Evolutionary conservation across 108 stramenopile species (phyloP).

Genomic region (Pseudonitzschia multistriata): DNA sequence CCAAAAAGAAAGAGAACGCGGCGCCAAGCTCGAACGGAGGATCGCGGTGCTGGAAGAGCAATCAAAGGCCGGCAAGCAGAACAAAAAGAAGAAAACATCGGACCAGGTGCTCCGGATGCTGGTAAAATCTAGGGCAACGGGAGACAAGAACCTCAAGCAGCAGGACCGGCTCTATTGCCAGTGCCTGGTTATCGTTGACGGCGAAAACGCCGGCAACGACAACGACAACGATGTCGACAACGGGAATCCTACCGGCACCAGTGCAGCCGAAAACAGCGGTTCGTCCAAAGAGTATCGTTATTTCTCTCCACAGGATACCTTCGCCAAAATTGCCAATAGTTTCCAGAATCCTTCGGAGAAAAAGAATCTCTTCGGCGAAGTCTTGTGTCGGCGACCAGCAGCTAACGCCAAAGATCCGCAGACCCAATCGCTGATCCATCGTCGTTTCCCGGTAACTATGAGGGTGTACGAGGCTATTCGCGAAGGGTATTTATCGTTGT

Average conservation of each 20-base stretch:
- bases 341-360: slow-evolving; percentile 18
- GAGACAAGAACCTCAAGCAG: slow-evolving; percentile 46
- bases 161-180: slow-evolving; percentile 69
- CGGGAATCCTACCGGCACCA: not conserved
- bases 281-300: slow-evolving; percentile 38
- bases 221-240: not conserved
- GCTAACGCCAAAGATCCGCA: not conserved
- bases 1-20: slow-evolving; percentile 37
- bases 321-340: slow-evolving; percentile 34
- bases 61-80: not conserved
- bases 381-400: slow-evolving; percentile 7
- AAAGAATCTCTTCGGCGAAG: slow-evolving; percentile 9
- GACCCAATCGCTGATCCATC: slow-evolving; percentile 1
- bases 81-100: slow-evolving; percentile 53
- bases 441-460: slow-evolving; percentile 39
- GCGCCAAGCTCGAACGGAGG: slow-evolving; percentile 41
- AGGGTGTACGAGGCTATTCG: slow-evolving; percentile 46
- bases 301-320: slow-evolving; percentile 54
- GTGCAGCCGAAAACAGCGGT: not conserved
- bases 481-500: slow-evolving; percentile 18
- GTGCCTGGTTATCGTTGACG: slow-evolving; percentile 31
- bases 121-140: slow-evolving; percentile 69
- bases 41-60: slow-evolving; percentile 45
- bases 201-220: slow-evolving; percentile 3
- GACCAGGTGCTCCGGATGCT: slow-evolving; percentile 73